A percentile compares a stretch with the other conserved stretches of the same genome.
Conservation (phyloP, 2,329 filamentous ascomycete genomes). For the Fusarium proliferatum region DNA sequence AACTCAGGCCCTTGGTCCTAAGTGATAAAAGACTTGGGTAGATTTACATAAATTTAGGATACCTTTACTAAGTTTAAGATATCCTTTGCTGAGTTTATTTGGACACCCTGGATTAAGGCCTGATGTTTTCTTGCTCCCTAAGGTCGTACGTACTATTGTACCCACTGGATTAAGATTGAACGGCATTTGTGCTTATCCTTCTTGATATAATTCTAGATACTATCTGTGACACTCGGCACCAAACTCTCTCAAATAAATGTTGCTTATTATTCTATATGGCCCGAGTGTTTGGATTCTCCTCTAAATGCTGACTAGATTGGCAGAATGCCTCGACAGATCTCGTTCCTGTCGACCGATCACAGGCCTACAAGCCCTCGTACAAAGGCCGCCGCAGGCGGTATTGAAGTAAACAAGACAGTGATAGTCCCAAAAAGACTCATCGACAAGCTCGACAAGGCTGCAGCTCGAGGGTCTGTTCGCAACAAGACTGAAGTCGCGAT, state of each 20-base stretch:
- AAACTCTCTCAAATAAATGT: background rate
- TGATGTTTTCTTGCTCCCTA: too few relatives aligned
- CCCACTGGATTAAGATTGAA: background rate
- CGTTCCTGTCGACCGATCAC: slow-evolving; percentile 35
- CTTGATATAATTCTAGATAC: background rate
- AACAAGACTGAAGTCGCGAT: slow-evolving; percentile 69
- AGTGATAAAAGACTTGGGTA: too few relatives aligned
- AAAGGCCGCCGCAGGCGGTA: slow-evolving; percentile 62
- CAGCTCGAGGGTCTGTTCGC: slow-evolving; percentile 66
- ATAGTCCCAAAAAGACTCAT: slow-evolving; percentile 72
- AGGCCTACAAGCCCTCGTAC: slow-evolving; percentile 61
- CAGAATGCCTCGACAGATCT: background rate
- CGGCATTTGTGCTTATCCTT: background rate
- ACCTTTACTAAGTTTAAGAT: too few relatives aligned
- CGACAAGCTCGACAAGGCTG: slow-evolving; percentile 67
- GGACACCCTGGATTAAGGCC: too few relatives aligned
- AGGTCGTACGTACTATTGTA: too few relatives aligned
- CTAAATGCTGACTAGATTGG: background rate
- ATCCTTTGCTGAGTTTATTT: too few relatives aligned
- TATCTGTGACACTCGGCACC: background rate
- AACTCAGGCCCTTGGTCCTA: too few relatives aligned
- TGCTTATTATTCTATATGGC: background rate
- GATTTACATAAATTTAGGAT: too few relatives aligned
- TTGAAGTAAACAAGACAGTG: slow-evolving; percentile 67
- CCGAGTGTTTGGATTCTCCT: background rate